Evolutionary conservation across 768 basidiomycete genomes (phyloP), one percentile per base, ranked within the genome.

Genomic region (Infundibulicybe gibba): DNA sequence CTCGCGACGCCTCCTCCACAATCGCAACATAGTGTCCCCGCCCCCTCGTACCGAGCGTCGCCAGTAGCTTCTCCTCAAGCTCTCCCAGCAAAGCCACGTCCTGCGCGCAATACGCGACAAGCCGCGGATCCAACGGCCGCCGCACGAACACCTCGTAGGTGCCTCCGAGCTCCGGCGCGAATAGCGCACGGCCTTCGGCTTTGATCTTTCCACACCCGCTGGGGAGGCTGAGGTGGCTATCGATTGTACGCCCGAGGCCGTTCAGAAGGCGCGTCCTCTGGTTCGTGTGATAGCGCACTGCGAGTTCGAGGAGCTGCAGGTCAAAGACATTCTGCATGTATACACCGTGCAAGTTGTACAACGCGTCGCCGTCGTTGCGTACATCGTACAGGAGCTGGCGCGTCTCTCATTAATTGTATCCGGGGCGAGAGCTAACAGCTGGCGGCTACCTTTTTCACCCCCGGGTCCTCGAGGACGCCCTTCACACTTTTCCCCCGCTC

Each of bases 381-480:
- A 68, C 63, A 43, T 68, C 67, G 49, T 56, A 68, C 40, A 68
- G 63, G 8, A 64, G 49, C 65, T 67, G 16, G 13, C 17, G n/a
- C 8, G 8, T 25, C 8, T 8, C 25, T 8, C 3, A 25, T 25
- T 8, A 25, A 8, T 8, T 25, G 4, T 4, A 25, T 25, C 25
- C 8, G n/a, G n/a, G n/a, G n/a, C 25, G 8, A 25, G 8, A 25
- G 25, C n/a, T n/a, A 8, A 25, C 25, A 8, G 3, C 25, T 25
- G n/a, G 25, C 25, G 25, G 25, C 25, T 32, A 59, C 63, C 53
- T 65, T 65, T 31, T 50, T 55, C 19, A 58, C 52, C 10, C 37
- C 41, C 6, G 39, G 39, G 32, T 46, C 48, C 44, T 65, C 55
- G 39, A 65, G 42, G 6, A 65, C 45, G 14, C 19, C 38, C 35